Conservation (phyloP, 1,139 yeast genomes). For the Kurtzmaniella quercitrusa region DNA sequence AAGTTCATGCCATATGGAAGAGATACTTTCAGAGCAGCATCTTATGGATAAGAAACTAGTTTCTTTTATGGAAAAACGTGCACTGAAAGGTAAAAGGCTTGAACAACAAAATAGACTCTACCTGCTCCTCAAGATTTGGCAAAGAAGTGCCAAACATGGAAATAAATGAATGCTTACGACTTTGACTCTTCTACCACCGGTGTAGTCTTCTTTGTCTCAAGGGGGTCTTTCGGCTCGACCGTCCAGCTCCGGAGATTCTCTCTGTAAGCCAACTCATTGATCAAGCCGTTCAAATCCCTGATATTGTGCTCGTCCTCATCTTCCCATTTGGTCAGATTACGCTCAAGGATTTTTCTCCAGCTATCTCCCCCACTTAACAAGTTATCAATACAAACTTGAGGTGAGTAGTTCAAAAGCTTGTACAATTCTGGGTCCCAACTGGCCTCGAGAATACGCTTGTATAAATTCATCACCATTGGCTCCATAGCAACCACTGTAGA, state of each 20-base stretch:
- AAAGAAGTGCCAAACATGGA: background rate
- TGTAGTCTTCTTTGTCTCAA: background rate
- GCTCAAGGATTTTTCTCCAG: conserved; percentile 40
- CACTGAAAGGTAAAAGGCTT: background rate
- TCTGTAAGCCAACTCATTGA: conserved; percentile 36
- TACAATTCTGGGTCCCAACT: conserved; percentile 75
- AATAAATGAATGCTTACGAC: background rate
- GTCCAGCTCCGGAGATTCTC: conserved; percentile 47
- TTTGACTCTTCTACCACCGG: background rate
- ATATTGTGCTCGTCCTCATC: conserved; percentile 32
- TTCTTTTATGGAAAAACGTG: no score
- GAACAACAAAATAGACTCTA: background rate
- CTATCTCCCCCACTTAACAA: conserved; percentile 72
- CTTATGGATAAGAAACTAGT: no score
- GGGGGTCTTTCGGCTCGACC: conserved; percentile 10
- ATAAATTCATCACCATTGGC: conserved; percentile 49
- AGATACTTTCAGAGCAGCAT: no score
- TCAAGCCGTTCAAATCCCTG: conserved; percentile 42
- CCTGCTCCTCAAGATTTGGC: background rate
- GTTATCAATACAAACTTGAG: conserved; percentile 70
- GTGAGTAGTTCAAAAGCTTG: conserved; percentile 57
- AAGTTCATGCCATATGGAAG: no score
- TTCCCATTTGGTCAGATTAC: conserved; percentile 12
- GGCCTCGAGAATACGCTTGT: conserved; percentile 61
- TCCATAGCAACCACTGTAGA: conserved; percentile 29